phyloP scores from a whole-genome alignment of 768 basidiomycete genomes.

The Mycena indigotica region DNA sequence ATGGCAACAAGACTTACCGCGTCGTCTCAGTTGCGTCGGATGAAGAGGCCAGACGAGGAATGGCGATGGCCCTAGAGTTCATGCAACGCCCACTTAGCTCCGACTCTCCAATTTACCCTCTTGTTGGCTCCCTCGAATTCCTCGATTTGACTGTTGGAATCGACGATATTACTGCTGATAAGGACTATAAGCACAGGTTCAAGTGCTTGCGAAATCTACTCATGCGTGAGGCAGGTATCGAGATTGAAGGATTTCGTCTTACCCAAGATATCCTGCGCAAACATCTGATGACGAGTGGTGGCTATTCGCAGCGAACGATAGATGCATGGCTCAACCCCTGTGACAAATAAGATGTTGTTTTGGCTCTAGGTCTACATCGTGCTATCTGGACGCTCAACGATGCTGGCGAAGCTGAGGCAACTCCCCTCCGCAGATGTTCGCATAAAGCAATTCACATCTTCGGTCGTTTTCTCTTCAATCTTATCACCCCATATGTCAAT shows the following conservation, averaged over 20 bases:
- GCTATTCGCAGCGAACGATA: constrained; percentile 7
- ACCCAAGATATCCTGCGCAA: constrained; percentile 24
- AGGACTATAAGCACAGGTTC: constrained; percentile 38
- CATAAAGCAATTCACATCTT: constrained; percentile 26
- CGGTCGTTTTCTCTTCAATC: constrained; percentile 26
- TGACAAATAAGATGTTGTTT: constrained; percentile 36
- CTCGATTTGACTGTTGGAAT: constrained; percentile 36
- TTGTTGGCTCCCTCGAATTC: constrained; percentile 23
- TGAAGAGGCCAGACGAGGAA: constrained; percentile 31
- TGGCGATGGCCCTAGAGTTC: constrained; percentile 27
- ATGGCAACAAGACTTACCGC: no score
- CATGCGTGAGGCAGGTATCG: constrained; percentile 28
- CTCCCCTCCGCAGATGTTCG: no score
- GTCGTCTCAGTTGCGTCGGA: constrained; percentile 31
- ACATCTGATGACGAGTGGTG: constrained; percentile 24
- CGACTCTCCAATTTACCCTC: constrained; percentile 27
- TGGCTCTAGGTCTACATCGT: constrained; percentile 28
- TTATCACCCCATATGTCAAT: constrained; percentile 33
- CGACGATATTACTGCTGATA: constrained; percentile 38
- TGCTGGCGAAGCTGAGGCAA: no score
- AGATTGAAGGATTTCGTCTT: constrained; percentile 26
- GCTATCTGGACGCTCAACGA: constrained; percentile 32
- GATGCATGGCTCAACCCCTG: constrained; percentile 29
- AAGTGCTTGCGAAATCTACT: constrained; percentile 35
- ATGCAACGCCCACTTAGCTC: constrained; percentile 22